phyloP scores from a whole-genome alignment of 2,329 filamentous ascomycete genomes.

The Apiospora koreana region DNA sequence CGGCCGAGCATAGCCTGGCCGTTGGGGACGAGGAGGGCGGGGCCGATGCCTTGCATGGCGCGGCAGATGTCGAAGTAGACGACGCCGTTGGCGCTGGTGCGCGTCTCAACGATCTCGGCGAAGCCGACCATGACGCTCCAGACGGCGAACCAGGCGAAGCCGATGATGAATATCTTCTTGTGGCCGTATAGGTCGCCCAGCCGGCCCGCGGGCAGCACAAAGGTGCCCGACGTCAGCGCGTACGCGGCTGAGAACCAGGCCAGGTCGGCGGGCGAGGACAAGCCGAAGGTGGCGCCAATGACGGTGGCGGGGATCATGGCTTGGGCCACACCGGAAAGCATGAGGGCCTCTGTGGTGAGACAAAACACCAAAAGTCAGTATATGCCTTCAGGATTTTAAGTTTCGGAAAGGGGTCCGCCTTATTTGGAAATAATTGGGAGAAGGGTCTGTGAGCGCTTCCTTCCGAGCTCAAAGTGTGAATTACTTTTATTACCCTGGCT shows the following conservation, averaged over 20 bases:
- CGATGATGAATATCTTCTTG: conserved; percentile 48
- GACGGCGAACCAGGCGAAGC: conserved; percentile 49
- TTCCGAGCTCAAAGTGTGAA: not conserved
- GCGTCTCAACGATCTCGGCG: conserved; percentile 33
- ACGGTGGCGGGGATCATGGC: conserved; percentile 29
- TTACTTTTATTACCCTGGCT: not conserved
- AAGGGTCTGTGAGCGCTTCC: not conserved
- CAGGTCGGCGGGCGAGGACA: conserved; percentile 40
- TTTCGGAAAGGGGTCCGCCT: not conserved
- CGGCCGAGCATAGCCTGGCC: conserved; percentile 54
- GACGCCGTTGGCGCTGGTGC: conserved; percentile 27
- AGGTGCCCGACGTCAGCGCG: conserved; percentile 49
- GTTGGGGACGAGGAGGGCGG: conserved; percentile 55
- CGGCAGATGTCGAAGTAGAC: conserved; percentile 44
- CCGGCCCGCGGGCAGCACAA: conserved; percentile 50
- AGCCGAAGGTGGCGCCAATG: conserved; percentile 44
- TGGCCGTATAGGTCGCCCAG: conserved; percentile 52
- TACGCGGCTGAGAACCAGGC: conserved; percentile 51
- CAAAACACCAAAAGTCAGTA: not conserved
- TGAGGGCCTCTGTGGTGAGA: conserved; percentile 3
- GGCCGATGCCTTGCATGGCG: conserved; percentile 50
- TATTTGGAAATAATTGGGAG: not conserved
- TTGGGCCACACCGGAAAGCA: conserved; percentile 25
- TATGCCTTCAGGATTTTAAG: too few relatives aligned
- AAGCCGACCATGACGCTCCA: conserved; percentile 48